These are phyloP conservation scores for Periglandula ipomoeae DNA, from an alignment of 2,329 filamentous ascomycete species.

Conservation along the genomic window DNA sequence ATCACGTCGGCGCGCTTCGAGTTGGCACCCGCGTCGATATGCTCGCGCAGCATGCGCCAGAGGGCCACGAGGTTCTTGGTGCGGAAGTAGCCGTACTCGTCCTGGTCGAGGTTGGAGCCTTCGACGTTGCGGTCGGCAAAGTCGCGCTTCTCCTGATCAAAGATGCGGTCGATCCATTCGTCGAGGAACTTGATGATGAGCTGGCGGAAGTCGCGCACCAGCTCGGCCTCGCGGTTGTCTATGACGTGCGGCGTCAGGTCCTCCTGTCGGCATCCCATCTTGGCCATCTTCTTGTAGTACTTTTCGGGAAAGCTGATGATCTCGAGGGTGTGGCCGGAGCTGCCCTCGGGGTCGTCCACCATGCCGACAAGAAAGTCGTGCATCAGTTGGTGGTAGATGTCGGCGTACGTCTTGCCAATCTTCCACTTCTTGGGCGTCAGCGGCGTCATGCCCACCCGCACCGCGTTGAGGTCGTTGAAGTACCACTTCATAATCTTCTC, in stretches of 20 bases:
- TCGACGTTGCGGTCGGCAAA: slow-evolving; percentile 72
- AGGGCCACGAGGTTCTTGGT: slow-evolving; percentile 88
- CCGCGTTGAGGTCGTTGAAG: slow-evolving; percentile 94
- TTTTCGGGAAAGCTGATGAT: slow-evolving; percentile 94
- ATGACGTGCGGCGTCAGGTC: slow-evolving; percentile 80
- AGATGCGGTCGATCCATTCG: slow-evolving; percentile 96
- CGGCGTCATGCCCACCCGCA: slow-evolving; percentile 83
- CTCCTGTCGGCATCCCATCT: slow-evolving; percentile 69
- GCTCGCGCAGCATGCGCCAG: slow-evolving; percentile 96
- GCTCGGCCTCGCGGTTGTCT: slow-evolving; percentile 79
- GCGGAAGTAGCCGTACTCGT: slow-evolving; percentile 83
- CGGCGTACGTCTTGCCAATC: slow-evolving; percentile 81
- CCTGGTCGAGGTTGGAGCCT: slow-evolving; percentile 67
- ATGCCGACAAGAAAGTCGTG: slow-evolving; percentile 81
- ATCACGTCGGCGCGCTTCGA: slow-evolving; percentile 84
- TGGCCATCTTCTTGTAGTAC: slow-evolving; percentile 93
- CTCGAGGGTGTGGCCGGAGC: slow-evolving; percentile 76
- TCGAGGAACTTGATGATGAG: slow-evolving; percentile 94
- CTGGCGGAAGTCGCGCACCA: slow-evolving; percentile 87
- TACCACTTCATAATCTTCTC: slow-evolving; percentile 92
- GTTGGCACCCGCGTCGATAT: slow-evolving; percentile 74
- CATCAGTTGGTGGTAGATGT: slow-evolving; percentile 91
- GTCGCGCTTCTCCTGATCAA: slow-evolving; percentile 68
- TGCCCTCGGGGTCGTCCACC: slow-evolving; percentile 73
- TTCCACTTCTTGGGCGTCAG: slow-evolving; percentile 96